Base-by-base conservation (phyloP, 2,329 filamentous ascomycete genomes). In the Ramularia collo-cygni region DNA sequence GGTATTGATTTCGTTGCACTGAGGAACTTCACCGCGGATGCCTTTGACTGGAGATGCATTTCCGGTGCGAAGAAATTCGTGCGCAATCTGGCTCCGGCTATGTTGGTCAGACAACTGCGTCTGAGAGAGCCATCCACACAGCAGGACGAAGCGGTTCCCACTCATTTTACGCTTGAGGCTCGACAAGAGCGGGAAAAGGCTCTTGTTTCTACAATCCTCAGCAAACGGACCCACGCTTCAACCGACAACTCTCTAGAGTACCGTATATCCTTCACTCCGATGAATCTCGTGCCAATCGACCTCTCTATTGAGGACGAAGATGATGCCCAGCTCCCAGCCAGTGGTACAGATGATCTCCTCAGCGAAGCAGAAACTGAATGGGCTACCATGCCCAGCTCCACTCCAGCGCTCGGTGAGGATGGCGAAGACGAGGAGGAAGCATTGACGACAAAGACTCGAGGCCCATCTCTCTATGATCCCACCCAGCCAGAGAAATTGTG, bases 61-160 rank as follows among this genome's bases (percentile, higher is more conserved):
- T 74, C 74, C 36, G 90, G 89, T 1, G 88, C 89, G 12, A 76
- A 83, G 55, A 94, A 95, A 56, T 85, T 95, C 45, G 80, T 95
- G 18, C 77, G 82, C 10, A 82, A 85, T 18, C 67, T 96, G 8
- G 83, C 87, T 0, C 85, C 87, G 8, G 79, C 82, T 6, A 65
- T 96, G 1, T 68, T 96, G 2, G 70, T 79, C 10, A 76, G 75
- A 44, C 79, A 75, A 44, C 69, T 72, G 24, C 61, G 68, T 10
- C 44, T 70, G 45, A 56, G 62, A 31, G 63, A 58, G 2, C 21
- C 21, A 6, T 6, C 6, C 21, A 24, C 21, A 24, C 10, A 6
- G 10, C 40, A 59, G 14, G 16, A 40, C 3, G 45, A 45, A 12
- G 28, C 29, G 3, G 10, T n/a, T 6, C 31, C 31, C 8, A 17